Conservation (phyloP, 176 grass and related monocot species). For the Coix lacrymajobi region DNA sequence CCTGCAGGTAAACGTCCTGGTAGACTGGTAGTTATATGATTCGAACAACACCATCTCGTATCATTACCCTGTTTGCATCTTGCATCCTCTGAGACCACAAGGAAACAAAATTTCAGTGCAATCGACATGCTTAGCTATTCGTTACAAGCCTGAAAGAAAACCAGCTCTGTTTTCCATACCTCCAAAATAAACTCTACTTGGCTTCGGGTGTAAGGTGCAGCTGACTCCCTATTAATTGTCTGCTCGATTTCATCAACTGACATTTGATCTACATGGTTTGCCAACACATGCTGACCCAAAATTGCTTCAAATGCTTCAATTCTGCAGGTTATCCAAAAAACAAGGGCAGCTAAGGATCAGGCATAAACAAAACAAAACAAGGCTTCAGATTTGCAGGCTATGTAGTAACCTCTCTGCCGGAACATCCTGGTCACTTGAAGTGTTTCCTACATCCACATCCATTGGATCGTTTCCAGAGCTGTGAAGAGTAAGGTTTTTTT, state of each 20-base stretch:
- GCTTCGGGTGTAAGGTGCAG: conserved; percentile 54
- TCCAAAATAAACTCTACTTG: conserved; percentile 79
- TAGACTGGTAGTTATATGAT: conserved; percentile 51
- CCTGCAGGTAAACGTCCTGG: neutral
- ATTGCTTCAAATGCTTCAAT: conserved; percentile 61
- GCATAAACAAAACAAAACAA: neutral
- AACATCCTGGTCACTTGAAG: conserved; percentile 46
- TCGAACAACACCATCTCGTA: conserved; percentile 65
- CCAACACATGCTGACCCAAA: conserved; percentile 78
- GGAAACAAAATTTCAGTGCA: neutral
- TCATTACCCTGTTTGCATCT: conserved; percentile 93
- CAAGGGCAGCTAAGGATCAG: conserved; percentile 12
- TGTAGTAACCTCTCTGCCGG: conserved; percentile 58
- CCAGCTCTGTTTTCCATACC: conserved; percentile 30
- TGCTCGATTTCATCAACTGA: conserved; percentile 74
- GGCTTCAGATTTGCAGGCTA: neutral
- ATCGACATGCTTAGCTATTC: neutral
- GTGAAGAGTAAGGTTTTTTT: conserved; percentile 15
- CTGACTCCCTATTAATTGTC: conserved; percentile 56
- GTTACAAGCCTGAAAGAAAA: neutral
- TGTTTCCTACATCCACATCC: conserved; percentile 72
- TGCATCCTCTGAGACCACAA: conserved; percentile 76
- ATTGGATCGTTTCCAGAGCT: conserved; percentile 54
- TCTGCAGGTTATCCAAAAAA: conserved; percentile 43
- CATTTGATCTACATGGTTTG: conserved; percentile 74